Conservation (phyloP, 2,329 filamentous ascomycete genomes). For the Pseudogymnoascus sp. region DNA sequence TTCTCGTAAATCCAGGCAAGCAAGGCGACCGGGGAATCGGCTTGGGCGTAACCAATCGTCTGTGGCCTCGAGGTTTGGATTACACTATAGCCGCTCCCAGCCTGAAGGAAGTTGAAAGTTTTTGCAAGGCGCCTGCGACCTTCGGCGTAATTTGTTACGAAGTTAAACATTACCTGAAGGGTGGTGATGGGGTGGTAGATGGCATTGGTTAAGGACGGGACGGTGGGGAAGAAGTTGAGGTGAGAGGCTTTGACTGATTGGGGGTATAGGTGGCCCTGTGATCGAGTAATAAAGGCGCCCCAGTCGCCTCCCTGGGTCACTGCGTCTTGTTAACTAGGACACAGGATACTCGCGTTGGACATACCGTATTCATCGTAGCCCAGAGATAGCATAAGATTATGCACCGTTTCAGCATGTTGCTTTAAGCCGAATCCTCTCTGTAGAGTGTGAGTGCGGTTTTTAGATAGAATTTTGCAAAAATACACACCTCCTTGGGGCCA, state of each 20-base stretch:
- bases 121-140: neutral
- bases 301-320: conserved; percentile 60
- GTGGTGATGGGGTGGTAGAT: conserved; percentile 4
- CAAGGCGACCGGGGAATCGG: conserved; percentile 60
- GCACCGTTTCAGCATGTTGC: conserved; percentile 54
- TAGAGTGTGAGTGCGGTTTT: conserved; percentile 13
- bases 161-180: conserved; percentile 3
- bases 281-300: conserved; percentile 57
- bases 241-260: conserved; percentile 48
- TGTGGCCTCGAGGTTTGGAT: conserved; percentile 57
- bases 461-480: neutral
- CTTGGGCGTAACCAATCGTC: conserved; percentile 60
- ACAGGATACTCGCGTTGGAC: neutral
- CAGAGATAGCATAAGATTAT: conserved; percentile 60
- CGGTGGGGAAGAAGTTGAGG: conserved; percentile 17
- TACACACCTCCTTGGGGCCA: conserved; percentile 19
- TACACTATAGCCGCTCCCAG: conserved; percentile 24
- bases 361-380: conserved; percentile 50
- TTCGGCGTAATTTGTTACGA: neutral
- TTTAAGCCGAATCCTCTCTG: conserved; percentile 47
- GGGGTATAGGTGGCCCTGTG: conserved; percentile 50
- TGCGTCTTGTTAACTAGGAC: conserved; percentile 5
- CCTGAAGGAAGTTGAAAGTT: conserved; percentile 32
- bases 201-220: neutral
- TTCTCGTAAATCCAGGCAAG: conserved; percentile 78